Base-by-base conservation (phyloP, 305 asterid genomes). In the Coffea humblotiana region DNA sequence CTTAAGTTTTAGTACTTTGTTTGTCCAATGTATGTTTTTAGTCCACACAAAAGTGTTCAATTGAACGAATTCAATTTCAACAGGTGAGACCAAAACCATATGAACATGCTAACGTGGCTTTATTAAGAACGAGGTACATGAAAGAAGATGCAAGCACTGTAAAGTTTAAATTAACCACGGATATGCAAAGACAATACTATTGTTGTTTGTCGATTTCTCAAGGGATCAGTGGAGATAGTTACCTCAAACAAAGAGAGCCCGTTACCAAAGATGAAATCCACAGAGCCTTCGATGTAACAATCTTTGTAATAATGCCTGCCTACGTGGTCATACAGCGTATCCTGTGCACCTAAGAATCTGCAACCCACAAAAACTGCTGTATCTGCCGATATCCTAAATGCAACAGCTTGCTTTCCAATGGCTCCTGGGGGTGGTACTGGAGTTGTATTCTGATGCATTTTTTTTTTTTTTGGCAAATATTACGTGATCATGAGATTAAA, bases 211-310 rank as follows among this genome's bases (percentile, higher is more conserved):
- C 58, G 32, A 63, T 43, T 54, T 67, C 69, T 6, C 35, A 7
- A 32, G 58, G 77, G 29, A 66, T 43, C 43, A 40, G 43, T 47
- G 2, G 40, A n/a, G 23, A 21, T 40, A 40, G 43, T 64, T 86
- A 93, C 97, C 98, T 94, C 97, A 78, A 90, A 94, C 77, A 93
- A 78, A 65, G 97, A 91, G 40, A 94, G 97, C 9, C 88, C 98
- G 71, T 91, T 94, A 52, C 98, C 98, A 65, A 94, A 94, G 80
- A 94, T 91, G 90, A 94, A 94, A 68, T 94, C 97, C 25, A 94
- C 98, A 1, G 98, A 93, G 19, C 98, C 98, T 84, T 94, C 97
- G 66, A 94, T 93, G 82, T 93, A 94, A 82, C 98, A 94, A 70
- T 91, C 97, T 80, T 89, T 93, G 86, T 91, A 94, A 85, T 94